Percentiles rank a stretch among this genome's conserved stretches.
Evolutionary conservation across 108 stramenopile species (phyloP).

Genomic region (Skeletonema costatum): DNA sequence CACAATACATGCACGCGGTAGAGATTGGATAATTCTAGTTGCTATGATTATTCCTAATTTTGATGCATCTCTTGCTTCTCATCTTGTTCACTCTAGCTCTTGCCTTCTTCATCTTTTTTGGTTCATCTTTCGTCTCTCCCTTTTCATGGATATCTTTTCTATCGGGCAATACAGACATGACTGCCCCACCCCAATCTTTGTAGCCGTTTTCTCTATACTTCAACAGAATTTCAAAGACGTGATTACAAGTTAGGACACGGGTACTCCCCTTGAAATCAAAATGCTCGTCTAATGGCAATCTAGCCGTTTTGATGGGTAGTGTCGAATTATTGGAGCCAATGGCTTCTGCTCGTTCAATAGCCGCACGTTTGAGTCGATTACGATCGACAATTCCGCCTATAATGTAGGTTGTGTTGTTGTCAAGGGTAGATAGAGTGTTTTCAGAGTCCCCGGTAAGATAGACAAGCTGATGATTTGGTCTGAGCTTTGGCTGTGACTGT

Average conservation of each 20-base stretch:
- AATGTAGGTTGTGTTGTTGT: slow-evolving; percentile 72
- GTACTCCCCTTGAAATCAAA: slow-evolving; percentile 59
- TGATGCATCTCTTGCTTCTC: no score
- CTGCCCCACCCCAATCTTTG: slow-evolving; percentile 74
- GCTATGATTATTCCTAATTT: not conserved
- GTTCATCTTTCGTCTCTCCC: slow-evolving; percentile 29
- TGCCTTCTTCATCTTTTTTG: not conserved
- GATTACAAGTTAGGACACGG: slow-evolving; percentile 78
- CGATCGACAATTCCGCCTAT: slow-evolving; percentile 92
- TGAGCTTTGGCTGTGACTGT: not conserved
- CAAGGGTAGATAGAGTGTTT: slow-evolving; percentile 53
- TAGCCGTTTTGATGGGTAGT: slow-evolving; percentile 67
- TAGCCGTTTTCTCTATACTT: slow-evolving; percentile 59
- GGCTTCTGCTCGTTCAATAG: slow-evolving; percentile 64
- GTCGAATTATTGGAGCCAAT: slow-evolving; percentile 61
- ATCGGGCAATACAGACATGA: slow-evolving; percentile 67
- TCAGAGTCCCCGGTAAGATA: slow-evolving; percentile 86
- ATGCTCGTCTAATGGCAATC: slow-evolving; percentile 66
- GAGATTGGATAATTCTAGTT: not conserved
- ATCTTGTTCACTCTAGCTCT: not conserved
- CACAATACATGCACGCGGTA: not conserved
- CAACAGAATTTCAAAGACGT: slow-evolving; percentile 84
- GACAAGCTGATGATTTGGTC: slow-evolving; percentile 50
- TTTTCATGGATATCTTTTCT: slow-evolving; percentile 57
- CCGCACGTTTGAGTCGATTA: slow-evolving; percentile 70